Conservation (phyloP, 768 basidiomycete species). For the Gelatoporia subvermispora region DNA sequence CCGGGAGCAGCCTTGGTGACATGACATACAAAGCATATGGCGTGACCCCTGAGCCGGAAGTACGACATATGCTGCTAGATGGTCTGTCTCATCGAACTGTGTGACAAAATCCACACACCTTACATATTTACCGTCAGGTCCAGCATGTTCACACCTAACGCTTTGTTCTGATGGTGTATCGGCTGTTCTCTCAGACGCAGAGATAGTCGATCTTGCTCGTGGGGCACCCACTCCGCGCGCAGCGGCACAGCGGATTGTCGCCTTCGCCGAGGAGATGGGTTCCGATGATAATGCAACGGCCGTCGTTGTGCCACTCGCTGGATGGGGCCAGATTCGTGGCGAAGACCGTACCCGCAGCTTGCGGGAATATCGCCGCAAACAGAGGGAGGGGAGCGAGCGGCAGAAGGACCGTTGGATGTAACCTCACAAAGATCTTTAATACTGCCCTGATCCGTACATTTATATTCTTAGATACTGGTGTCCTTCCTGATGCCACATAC, state of each 20-base stretch:
- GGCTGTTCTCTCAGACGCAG: conserved; percentile 86
- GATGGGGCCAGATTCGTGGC: conserved; percentile 83
- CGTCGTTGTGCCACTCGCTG: conserved; percentile 85
- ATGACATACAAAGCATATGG: conserved; percentile 85
- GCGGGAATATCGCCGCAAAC: conserved; percentile 70
- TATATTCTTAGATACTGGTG: neutral
- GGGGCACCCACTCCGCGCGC: conserved; percentile 62
- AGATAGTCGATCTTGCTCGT: conserved; percentile 87
- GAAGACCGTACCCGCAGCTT: conserved; percentile 79
- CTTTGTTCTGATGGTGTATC: conserved; percentile 94
- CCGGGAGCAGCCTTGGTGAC: conserved; percentile 72
- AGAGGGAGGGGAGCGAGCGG: conserved; percentile 30
- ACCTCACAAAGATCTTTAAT: neutral
- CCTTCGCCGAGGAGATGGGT: conserved; percentile 83
- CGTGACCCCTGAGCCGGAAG: conserved; percentile 90
- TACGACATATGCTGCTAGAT: conserved; percentile 67
- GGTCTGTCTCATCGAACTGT: conserved; percentile 40
- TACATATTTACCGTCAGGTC: conserved; percentile 51
- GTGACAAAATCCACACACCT: neutral
- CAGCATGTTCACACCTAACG: conserved; percentile 81
- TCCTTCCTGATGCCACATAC: neutral
- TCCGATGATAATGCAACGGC: conserved; percentile 91
- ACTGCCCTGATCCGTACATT: neutral
- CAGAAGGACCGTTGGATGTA: conserved; percentile 25
- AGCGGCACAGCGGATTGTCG: conserved; percentile 80